Conservation (phyloP, 1,284 basidiomycete species). For the Irpex lacteus region DNA sequence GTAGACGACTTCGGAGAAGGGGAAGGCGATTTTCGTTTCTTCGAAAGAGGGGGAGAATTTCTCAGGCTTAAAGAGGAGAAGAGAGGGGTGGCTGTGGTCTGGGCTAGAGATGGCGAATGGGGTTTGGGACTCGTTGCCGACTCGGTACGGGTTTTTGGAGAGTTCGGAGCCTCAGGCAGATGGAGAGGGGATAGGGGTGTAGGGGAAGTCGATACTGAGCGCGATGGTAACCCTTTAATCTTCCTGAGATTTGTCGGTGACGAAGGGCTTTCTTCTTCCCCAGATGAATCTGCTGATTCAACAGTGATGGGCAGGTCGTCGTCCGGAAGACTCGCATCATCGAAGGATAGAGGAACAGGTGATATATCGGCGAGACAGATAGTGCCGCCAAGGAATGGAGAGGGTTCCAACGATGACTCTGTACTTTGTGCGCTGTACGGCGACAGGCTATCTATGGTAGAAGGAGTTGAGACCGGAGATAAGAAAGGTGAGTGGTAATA, state of each 20-base stretch:
- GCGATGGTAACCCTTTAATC: neutral
- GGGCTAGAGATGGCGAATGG: neutral
- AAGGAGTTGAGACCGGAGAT: neutral
- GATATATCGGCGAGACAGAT: conserved; percentile 10
- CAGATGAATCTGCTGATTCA: neutral
- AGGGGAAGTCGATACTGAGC: neutral
- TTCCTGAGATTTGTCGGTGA: neutral
- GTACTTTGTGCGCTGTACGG: neutral
- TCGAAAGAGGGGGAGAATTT: neutral
- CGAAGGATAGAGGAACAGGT: neutral
- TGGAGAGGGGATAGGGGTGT: neutral
- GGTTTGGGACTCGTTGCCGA: neutral
- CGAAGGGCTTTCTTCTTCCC: neutral
- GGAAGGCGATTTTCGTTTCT: neutral
- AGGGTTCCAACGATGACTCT: neutral
- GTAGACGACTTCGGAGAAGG: neutral
- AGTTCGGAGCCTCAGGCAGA: neutral
- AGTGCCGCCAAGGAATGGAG: neutral
- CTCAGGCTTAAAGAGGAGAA: neutral
- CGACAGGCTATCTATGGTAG: neutral
- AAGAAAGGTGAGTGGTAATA: neutral
- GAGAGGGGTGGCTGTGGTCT: neutral
- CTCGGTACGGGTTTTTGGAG: neutral
- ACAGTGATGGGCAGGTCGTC: neutral
- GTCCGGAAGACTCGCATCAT: neutral